These are phyloP conservation scores for Zoysia pacifica DNA, from an alignment of 176 grass and related monocot genomes.

Conservation along the genomic window DNA sequence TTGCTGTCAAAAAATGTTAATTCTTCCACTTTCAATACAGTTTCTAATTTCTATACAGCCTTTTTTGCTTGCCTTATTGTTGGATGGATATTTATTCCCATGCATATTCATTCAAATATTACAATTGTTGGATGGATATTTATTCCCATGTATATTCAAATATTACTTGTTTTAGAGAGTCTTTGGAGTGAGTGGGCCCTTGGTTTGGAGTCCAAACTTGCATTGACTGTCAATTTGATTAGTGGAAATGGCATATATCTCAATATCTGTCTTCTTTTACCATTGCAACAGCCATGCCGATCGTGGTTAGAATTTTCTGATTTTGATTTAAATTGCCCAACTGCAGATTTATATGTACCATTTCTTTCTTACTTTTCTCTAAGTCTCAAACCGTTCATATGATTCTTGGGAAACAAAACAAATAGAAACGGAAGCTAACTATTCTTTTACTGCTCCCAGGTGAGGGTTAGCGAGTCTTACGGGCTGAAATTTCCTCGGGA, in stretches of 20 bases:
- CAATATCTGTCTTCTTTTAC: background rate
- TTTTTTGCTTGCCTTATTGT: background rate
- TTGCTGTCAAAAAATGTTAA: background rate
- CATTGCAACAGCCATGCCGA: background rate
- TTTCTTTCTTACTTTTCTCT: background rate
- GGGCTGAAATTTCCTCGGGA: conserved; percentile 91
- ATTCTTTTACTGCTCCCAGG: conserved; percentile 53
- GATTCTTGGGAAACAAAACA: background rate
- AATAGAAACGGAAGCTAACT: conserved; percentile 19
- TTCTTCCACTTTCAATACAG: background rate
- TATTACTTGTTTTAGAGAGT: background rate
- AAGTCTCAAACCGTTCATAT: background rate
- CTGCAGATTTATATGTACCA: background rate
- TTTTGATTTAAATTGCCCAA: background rate
- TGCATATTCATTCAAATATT: conserved; percentile 7
- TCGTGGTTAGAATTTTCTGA: background rate
- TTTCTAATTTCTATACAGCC: background rate
- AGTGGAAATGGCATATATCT: background rate
- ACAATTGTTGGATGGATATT: background rate
- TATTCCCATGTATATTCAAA: conserved; percentile 10
- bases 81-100: too few relatives aligned
- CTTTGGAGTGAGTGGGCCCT: conserved; percentile 6
- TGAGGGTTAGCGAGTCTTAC: conserved; percentile 92
- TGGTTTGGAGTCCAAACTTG: background rate
- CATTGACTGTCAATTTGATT: conserved; percentile 1